Evolutionary conservation across 805 yeast species (phyloP).

Genomic region (Yarrowia sp.): DNA sequence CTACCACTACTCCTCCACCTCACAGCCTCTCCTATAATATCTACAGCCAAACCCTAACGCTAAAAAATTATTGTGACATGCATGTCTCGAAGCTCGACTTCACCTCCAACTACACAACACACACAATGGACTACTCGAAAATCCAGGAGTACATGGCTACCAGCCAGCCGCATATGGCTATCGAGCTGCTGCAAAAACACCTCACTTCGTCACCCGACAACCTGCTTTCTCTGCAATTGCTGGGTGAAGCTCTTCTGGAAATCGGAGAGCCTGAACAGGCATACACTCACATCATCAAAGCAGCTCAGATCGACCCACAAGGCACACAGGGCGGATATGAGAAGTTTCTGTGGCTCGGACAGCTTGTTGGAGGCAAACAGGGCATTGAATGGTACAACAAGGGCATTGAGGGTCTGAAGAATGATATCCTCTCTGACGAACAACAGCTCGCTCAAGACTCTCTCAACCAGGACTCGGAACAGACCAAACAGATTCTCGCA

Average conservation of each 20-base stretch:
- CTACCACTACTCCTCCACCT: neutral
- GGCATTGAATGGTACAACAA: slow-evolving; percentile 63
- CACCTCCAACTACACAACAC: neutral
- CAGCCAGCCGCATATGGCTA: slow-evolving; percentile 55
- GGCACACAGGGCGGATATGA: slow-evolving; percentile 64
- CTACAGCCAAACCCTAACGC: neutral
- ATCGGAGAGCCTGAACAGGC: slow-evolving; percentile 77
- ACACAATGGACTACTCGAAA: slow-evolving; percentile 29
- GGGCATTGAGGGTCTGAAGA: slow-evolving; percentile 58
- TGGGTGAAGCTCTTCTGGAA: slow-evolving; percentile 80
- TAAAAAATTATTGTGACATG: slow-evolving; percentile 10
- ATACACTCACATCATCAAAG: slow-evolving; percentile 54
- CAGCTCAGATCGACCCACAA: slow-evolving; percentile 67
- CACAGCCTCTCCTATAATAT: neutral
- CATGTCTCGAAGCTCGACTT: neutral
- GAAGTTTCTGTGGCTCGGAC: slow-evolving; percentile 87
- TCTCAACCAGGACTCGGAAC: slow-evolving; percentile 26
- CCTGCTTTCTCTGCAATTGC: slow-evolving; percentile 37
- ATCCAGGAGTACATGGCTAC: slow-evolving; percentile 49
- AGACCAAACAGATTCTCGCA: slow-evolving; percentile 31
- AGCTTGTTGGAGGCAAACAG: slow-evolving; percentile 76
- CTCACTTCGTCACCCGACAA: slow-evolving; percentile 32
- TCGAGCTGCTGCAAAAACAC: slow-evolving; percentile 44
- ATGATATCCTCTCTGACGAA: slow-evolving; percentile 40
- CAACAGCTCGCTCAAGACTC: neutral